Base-by-base conservation (phyloP, 768 basidiomycete genomes). In the Calocera viscosa region DNA sequence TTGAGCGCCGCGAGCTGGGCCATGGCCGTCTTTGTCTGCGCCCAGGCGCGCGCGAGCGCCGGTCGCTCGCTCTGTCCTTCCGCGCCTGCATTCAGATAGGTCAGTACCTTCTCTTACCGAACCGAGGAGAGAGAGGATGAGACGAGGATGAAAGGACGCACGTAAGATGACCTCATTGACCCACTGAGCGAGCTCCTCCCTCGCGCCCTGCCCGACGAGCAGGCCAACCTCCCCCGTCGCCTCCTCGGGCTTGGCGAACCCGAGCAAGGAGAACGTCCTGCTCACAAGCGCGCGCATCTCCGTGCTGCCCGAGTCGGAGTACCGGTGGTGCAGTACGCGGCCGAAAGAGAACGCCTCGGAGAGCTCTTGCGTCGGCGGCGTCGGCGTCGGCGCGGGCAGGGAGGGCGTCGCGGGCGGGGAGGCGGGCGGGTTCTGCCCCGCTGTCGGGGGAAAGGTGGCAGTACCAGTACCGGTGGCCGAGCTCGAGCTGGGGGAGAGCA, bases 121-220 rank as follows among this genome's bases (percentile, higher is more conserved):
- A 47, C 24, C n/a, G n/a, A n/a, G 43, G 16, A 47, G 19, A 8
- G 43, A 8, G 43, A 24, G 24, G 43, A 19, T 7, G 19, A 47
- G 43, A 30, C 26, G 26, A 60, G 30, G 30, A 16, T 11, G 53
- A 24, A 26, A 60, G 30, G 14, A 60, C 53, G 26, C 30, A 60
- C 53, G 53, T 19, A 60, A 32, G 2, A 60, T 60, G 16, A 60
- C 53, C 22, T 60, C 53, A 26, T 60, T 60, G 11, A 60, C 53
- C 53, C 53, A 60, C 53, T 60, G 53, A 7, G 53, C 53, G 16
- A 60, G 53, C 53, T 60, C 53, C 30, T 60, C 53, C 26, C 53
- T 2, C 5, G 53, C 53, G 14, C 53, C 53, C 14, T 11, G 53
- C 2, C 53, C 53, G 2, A 60, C 53, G 30, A 60, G 53, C 24